Evolutionary conservation across 2,329 filamentous ascomycete species (phyloP).

Genomic region (Periconia sp.): DNA sequence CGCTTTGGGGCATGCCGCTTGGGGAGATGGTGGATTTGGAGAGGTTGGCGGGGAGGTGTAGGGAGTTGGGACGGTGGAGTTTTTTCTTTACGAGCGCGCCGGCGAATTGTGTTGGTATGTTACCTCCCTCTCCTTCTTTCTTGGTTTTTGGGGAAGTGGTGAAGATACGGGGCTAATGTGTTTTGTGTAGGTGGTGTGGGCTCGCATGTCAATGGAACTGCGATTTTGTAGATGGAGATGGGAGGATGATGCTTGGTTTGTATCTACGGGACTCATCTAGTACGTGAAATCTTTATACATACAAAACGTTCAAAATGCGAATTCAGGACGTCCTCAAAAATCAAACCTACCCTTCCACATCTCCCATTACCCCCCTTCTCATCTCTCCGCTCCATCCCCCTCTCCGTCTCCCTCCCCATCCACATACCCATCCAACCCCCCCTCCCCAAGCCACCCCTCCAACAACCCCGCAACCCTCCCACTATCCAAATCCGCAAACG

Average conservation of each 20-base stretch:
- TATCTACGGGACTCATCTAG: too few species aligned
- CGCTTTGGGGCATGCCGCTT: constrained; percentile 45
- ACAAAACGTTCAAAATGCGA: too few species aligned
- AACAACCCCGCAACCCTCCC: constrained; percentile 19
- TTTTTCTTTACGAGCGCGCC: constrained; percentile 66
- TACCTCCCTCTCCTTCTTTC: not conserved
- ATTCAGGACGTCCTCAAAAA: too few species aligned
- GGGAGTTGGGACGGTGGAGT: constrained; percentile 57
- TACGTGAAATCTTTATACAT: too few species aligned
- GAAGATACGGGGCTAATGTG: not conserved
- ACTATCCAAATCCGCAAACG: constrained; percentile 29
- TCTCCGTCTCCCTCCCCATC: constrained; percentile 12
- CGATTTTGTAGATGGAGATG: constrained; percentile 34
- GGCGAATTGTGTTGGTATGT: constrained; percentile 57
- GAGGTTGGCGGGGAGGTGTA: constrained; percentile 57
- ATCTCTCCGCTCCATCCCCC: not conserved
- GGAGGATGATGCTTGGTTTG: too few species aligned
- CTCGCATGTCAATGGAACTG: constrained; percentile 48
- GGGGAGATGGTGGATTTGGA: constrained; percentile 52
- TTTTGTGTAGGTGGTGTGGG: constrained; percentile 39
- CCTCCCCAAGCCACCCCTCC: constrained; percentile 20
- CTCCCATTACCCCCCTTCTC: too few species aligned
- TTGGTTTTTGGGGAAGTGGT: not conserved
- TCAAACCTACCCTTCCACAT: too few species aligned
- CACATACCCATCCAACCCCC: constrained; percentile 22